Percentiles rank a stretch among this genome's conserved stretches.
These are phyloP conservation scores for Gentiana dahurica DNA, from an alignment of 257 asterid genomes.

Conservation along the genomic window DNA sequence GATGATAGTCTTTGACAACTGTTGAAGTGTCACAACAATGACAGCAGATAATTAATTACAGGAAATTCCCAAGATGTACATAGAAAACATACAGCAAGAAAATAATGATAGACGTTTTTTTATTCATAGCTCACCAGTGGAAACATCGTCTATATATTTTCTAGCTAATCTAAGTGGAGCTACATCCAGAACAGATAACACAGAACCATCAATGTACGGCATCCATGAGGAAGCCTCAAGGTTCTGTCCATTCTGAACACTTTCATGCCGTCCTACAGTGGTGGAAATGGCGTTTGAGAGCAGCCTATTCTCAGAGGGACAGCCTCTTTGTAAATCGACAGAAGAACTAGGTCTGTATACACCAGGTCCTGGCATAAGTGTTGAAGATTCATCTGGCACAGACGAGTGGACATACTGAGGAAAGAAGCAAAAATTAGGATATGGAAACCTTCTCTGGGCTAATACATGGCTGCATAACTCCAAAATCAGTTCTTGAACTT, in stretches of 20 bases:
- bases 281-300: conserved; percentile 24
- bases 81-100: conserved; percentile 7
- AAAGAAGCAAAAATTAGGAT: conserved; percentile 67
- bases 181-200: conserved; percentile 70
- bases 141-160: conserved; percentile 65
- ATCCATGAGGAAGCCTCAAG: conserved; percentile 41
- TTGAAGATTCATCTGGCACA: conserved; percentile 35
- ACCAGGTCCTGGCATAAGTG: conserved; percentile 21
- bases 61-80: background rate
- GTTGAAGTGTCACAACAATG: conserved; percentile 19
- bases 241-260: conserved; percentile 22
- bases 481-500: conserved; percentile 51
- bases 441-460: conserved; percentile 51
- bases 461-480: conserved; percentile 59
- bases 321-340: conserved; percentile 19
- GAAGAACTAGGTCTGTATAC: conserved; percentile 19
- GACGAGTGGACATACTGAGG: conserved; percentile 68
- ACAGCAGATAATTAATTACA: conserved; percentile 6
- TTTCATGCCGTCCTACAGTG: conserved; percentile 20
- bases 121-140: conserved; percentile 47
- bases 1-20: conserved; percentile 51
- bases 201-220: conserved; percentile 58
- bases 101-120: conserved; percentile 6
- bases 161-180: conserved; percentile 79
- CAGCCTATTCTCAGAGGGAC: conserved; percentile 24